These are phyloP conservation scores for Letharia lupina DNA, from an alignment of 495 filamentous ascomycete species.

Conservation along the genomic window DNA sequence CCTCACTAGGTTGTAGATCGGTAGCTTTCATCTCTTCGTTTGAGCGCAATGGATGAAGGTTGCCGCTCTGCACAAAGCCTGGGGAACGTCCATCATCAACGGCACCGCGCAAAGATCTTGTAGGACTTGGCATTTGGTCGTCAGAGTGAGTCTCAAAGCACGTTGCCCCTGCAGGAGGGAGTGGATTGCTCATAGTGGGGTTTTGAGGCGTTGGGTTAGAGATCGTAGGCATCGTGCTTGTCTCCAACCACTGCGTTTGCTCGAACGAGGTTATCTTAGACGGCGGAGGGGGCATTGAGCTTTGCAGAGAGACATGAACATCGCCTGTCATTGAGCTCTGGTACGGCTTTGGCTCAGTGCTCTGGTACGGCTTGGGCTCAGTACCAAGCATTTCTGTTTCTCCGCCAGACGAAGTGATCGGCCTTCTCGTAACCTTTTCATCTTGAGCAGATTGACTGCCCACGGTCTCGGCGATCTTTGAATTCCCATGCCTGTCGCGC, in stretches of 20 bases:
- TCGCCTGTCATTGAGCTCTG: not conserved
- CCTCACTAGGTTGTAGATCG: not conserved
- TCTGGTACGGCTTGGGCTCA: not conserved
- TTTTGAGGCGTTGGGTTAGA: not conserved
- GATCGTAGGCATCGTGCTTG: not conserved
- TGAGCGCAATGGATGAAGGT: not conserved
- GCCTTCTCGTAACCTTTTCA: not conserved
- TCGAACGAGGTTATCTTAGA: conserved; percentile 2
- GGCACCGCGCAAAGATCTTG: not conserved
- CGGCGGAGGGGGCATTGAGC: conserved; percentile 5
- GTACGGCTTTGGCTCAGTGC: not conserved
- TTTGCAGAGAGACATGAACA: not conserved
- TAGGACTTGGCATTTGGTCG: conserved; percentile 10
- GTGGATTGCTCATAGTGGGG: not conserved
- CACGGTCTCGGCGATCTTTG: not conserved
- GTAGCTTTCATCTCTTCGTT: not conserved
- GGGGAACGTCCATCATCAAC: not conserved
- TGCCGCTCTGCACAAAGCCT: not conserved
- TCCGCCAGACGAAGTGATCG: not conserved
- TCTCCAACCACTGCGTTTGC: not conserved
- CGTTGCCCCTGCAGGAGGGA: no score
- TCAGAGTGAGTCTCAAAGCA: not conserved
- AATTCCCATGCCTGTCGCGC: not conserved
- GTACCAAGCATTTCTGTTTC: not conserved
- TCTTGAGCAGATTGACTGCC: not conserved